A percentile compares a stretch with the other conserved stretches of the same genome.
Evolutionary conservation across 306 rosid genomes (phyloP).

Genomic region (Rubus idaeus): DNA sequence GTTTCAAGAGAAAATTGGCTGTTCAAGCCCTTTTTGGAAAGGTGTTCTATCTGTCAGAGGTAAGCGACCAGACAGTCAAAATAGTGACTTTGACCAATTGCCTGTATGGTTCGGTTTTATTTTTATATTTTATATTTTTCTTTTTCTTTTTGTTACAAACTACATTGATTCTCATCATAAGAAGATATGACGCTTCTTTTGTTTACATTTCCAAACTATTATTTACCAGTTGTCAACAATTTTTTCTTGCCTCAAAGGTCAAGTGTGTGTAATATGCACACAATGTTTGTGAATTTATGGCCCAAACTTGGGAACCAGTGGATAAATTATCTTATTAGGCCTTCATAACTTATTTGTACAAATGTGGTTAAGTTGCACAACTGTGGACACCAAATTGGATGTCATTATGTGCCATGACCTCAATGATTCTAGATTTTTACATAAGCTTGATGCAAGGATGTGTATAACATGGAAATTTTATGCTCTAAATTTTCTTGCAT

Average conservation of each 20-base stretch:
- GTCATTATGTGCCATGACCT: neutral
- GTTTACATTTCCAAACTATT: neutral
- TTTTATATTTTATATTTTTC: neutral
- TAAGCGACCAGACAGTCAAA: constrained; percentile 34
- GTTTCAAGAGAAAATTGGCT: constrained; percentile 95
- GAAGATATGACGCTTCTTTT: neutral
- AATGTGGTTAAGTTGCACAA: neutral
- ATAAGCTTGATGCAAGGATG: neutral
- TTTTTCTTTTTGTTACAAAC: neutral
- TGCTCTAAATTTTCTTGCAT: neutral
- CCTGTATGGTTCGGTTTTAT: constrained; percentile 5
- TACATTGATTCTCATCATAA: neutral
- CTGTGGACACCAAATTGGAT: neutral
- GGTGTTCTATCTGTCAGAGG: constrained; percentile 92
- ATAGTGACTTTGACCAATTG: neutral
- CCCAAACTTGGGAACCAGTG: neutral
- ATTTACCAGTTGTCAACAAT: neutral
- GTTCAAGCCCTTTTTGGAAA: constrained; percentile 90
- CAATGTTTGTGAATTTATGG: neutral
- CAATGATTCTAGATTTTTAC: constrained; percentile 3
- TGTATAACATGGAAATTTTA: neutral
- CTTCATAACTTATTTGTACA: neutral
- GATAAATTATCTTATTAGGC: neutral
- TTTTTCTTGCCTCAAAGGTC: neutral
- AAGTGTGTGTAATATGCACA: neutral